phyloP scores from a whole-genome alignment of 331 rosid genomes.

The Telfairia occidentalis region DNA sequence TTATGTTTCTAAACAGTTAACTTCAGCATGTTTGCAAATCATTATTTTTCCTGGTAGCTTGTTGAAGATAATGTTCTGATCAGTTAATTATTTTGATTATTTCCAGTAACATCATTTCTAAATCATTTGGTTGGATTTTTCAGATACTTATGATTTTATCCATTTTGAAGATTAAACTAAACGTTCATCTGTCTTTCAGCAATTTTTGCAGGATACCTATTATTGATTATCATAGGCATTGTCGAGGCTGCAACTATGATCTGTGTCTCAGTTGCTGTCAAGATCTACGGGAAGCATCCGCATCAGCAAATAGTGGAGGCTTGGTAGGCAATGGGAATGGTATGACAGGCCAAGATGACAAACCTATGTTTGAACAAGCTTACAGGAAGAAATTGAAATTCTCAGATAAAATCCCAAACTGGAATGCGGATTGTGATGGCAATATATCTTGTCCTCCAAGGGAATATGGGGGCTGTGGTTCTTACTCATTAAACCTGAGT shows the following conservation, averaged over 20 bases:
- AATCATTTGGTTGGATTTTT: background rate
- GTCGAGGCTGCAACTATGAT: constrained; percentile 74
- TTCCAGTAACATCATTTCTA: background rate
- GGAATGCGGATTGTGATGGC: constrained; percentile 64
- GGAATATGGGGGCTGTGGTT: constrained; percentile 88
- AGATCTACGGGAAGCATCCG: constrained; percentile 67
- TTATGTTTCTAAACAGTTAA: background rate
- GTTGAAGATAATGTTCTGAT: background rate
- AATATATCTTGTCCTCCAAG: constrained; percentile 89
- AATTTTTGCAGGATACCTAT: constrained; percentile 92
- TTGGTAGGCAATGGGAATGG: constrained; percentile 7
- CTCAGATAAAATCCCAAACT: constrained; percentile 39
- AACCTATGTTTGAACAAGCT: constrained; percentile 26
- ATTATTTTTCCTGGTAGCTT: background rate
- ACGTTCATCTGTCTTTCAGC: constrained; percentile 39
- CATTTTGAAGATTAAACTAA: constrained; percentile 4
- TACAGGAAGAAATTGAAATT: constrained; percentile 33
- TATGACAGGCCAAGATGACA: constrained; percentile 23
- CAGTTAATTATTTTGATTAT: background rate
- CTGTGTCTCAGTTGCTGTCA: constrained; percentile 79
- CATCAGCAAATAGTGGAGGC: constrained; percentile 16
- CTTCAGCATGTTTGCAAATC: background rate
- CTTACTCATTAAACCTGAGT: constrained; percentile 51
- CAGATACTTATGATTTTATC: background rate
- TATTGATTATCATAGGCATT: constrained; percentile 87